Conservation (phyloP, 164 flowering plant species). For the Warburgia ugandensis region DNA sequence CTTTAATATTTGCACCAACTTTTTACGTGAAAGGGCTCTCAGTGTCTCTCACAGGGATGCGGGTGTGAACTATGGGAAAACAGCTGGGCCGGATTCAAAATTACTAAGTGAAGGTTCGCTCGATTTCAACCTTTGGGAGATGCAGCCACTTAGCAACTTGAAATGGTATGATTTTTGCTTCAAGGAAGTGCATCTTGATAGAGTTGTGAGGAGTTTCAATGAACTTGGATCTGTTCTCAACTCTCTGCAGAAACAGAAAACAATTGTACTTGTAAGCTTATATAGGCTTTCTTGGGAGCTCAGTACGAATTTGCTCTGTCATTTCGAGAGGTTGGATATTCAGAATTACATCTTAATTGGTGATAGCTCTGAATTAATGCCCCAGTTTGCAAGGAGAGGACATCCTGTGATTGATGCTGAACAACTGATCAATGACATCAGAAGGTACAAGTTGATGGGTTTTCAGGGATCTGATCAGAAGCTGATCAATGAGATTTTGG, state of each 20-base stretch:
- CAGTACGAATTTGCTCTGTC: constrained; percentile 63
- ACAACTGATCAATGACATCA: constrained; percentile 25
- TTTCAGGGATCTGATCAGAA: constrained; percentile 22
- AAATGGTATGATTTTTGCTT: constrained; percentile 98
- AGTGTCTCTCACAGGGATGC: constrained; percentile 87
- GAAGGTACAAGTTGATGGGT: constrained; percentile 15
- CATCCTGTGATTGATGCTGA: constrained; percentile 60
- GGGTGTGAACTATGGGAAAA: constrained; percentile 93
- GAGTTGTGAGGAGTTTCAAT: constrained; percentile 37
- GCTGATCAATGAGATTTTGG: constrained; percentile 36
- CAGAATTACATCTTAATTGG: constrained; percentile 62
- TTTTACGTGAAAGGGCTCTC: constrained; percentile 50
- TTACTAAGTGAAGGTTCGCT: constrained; percentile 45
- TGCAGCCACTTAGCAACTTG: constrained; percentile 45
- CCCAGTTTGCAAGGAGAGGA: constrained; percentile 80
- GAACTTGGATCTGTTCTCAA: constrained; percentile 49
- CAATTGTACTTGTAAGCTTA: constrained; percentile 50
- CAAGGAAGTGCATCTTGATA: constrained; percentile 57
- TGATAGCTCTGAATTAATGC: constrained; percentile 33
- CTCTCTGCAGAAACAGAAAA: constrained; percentile 48
- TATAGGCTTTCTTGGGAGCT: constrained; percentile 25
- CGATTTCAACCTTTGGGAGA: constrained; percentile 41
- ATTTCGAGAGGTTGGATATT: constrained; percentile 67
- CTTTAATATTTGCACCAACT: constrained; percentile 80
- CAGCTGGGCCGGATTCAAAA: constrained; percentile 91